Evolutionary conservation across 2,329 filamentous ascomycete species (phyloP).

Genomic region (Cyanodermella asteris): DNA sequence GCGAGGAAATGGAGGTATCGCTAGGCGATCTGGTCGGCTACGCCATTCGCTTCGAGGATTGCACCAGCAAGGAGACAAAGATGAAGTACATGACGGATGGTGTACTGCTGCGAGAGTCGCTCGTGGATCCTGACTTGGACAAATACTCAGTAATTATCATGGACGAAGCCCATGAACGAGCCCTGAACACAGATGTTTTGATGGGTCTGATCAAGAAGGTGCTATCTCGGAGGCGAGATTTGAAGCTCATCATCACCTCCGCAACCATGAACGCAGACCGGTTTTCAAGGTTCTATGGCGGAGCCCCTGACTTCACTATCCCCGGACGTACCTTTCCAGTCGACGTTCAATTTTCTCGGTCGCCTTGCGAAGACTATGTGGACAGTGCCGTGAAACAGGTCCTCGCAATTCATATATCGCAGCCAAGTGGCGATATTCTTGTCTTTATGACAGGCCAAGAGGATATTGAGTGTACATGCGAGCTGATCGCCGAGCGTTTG

Average conservation of each 20-base stretch:
- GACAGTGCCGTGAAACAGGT: conserved; percentile 94
- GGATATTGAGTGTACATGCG: conserved; percentile 92
- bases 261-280: conserved; percentile 96
- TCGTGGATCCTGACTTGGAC: conserved; percentile 81
- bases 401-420: conserved; percentile 84
- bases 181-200: conserved; percentile 86
- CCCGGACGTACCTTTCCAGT: conserved; percentile 92
- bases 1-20: conserved; percentile 92
- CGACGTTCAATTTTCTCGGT: conserved; percentile 85
- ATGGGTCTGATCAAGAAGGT: conserved; percentile 99
- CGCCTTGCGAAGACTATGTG: conserved; percentile 92
- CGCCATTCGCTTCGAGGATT: conserved; percentile 95
- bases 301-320: conserved; percentile 89
- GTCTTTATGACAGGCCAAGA: conserved; percentile 99
- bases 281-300: conserved; percentile 89
- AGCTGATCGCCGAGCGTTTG: conserved; percentile 70
- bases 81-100: conserved; percentile 99
- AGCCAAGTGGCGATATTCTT: conserved; percentile 77
- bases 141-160: conserved; percentile 97
- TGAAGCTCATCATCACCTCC: conserved; percentile 93
- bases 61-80: conserved; percentile 78
- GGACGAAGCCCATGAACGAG: conserved; percentile 96
- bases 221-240: conserved; percentile 62
- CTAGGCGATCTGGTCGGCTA: conserved; percentile 80
- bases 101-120: conserved; percentile 75